Percentiles rank a stretch among this genome's conserved stretches.
phyloP scores from a whole-genome alignment of 257 asterid genomes.

The Petunia secreta region DNA sequence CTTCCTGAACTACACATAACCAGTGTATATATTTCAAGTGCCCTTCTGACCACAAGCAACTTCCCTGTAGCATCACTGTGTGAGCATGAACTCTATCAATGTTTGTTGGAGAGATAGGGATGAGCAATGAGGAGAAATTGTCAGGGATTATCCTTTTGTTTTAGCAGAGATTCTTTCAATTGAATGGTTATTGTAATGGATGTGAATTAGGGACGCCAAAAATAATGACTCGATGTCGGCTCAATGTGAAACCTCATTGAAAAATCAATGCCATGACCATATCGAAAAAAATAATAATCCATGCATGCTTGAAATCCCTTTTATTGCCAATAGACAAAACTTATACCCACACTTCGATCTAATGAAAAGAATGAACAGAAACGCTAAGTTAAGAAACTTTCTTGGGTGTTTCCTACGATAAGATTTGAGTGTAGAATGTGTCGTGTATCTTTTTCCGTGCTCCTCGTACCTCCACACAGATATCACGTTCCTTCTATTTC shows the following conservation, averaged over 20 bases:
- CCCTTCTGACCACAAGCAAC: slow-evolving; percentile 5
- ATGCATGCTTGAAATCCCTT: background rate
- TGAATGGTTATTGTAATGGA: too few species aligned
- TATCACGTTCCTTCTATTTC: background rate
- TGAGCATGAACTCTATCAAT: background rate
- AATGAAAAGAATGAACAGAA: background rate
- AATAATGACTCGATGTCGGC: too few species aligned
- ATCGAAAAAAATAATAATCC: too few species aligned
- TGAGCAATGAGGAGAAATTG: slow-evolving; percentile 8
- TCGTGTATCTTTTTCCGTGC: background rate
- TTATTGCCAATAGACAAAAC: background rate
- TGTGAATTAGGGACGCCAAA: too few species aligned
- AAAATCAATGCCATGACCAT: background rate
- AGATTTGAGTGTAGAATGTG: background rate
- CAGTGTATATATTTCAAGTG: background rate
- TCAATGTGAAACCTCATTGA: background rate
- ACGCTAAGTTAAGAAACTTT: slow-evolving; percentile 1
- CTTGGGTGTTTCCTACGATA: background rate
- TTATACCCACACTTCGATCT: background rate
- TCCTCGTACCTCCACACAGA: background rate
- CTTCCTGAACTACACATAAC: background rate
- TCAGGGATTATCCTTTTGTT: background rate
- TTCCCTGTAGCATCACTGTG: background rate
- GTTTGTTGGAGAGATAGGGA: background rate
- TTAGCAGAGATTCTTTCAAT: background rate